Conservation (phyloP, 1,139 yeast species). For the Pichia sp. region DNA sequence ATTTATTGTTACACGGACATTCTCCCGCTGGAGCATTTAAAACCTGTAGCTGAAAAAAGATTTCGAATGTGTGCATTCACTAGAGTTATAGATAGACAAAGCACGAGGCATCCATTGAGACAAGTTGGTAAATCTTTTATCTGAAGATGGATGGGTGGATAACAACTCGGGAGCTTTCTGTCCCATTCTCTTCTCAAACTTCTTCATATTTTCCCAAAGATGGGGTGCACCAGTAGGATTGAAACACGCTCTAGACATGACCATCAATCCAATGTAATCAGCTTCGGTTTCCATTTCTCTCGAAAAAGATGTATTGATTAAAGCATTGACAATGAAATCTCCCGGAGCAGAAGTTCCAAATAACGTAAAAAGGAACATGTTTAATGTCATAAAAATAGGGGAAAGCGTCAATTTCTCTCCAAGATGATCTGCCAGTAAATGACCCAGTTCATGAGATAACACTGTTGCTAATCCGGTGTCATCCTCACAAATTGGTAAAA, state of each 20-base stretch:
- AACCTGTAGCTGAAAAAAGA: too few relatives aligned
- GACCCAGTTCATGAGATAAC: constrained; percentile 86
- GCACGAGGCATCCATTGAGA: constrained; percentile 69
- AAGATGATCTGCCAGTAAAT: constrained; percentile 87
- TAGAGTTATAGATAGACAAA: constrained; percentile 31
- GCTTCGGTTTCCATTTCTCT: constrained; percentile 95
- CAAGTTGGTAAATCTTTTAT: constrained; percentile 62
- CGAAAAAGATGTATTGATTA: constrained; percentile 74
- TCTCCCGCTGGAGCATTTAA: too few relatives aligned
- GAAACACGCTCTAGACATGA: constrained; percentile 87
- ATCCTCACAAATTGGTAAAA: constrained; percentile 67
- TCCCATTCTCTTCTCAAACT: constrained; percentile 38
- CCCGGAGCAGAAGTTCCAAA: constrained; percentile 48
- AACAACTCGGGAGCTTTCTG: constrained; percentile 50
- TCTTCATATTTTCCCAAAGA: constrained; percentile 79
- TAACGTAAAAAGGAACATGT: constrained; percentile 39
- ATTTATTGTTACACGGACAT: too few relatives aligned
- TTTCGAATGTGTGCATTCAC: constrained; percentile 23
- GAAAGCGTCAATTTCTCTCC: constrained; percentile 69
- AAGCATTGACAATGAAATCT: constrained; percentile 47
- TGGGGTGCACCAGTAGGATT: constrained; percentile 63
- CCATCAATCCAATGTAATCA: constrained; percentile 84
- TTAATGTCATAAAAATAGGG: constrained; percentile 49
- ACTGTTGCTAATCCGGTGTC: constrained; percentile 95
- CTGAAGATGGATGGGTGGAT: constrained; percentile 88